Evolutionary conservation across 1,139 yeast genomes (phyloP), one percentile per base, ranked within the genome.

Genomic region (Magnusiomyces suaveolens): DNA sequence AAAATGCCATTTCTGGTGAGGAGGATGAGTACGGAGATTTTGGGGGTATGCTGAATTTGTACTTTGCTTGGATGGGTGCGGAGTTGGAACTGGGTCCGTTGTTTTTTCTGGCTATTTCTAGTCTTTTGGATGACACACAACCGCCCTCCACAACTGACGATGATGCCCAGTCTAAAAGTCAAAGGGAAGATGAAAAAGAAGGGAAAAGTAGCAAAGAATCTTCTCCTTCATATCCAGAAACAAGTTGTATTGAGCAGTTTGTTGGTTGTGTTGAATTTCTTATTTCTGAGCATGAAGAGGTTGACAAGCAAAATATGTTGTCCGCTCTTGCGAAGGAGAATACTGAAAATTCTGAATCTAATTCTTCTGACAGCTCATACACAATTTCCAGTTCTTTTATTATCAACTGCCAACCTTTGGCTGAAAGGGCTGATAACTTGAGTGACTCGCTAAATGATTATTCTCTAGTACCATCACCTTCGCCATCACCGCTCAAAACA

Each of bases 231-330:
- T n/a, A n/a, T n/a, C n/a, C n/a, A n/a, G n/a, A n/a, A n/a, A n/a
- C 33, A 29, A 29, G 33, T 29, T 29, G 10, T 29, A 18, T 47
- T 14, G 41, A 47, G 20, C 16, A 21, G 25, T 47, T 47, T 33
- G 41, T 14, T 21, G 50, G 50, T 3, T 47, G 50, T 24, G 25
- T 47, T 18, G 50, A 47, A 20, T 47, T 47, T 47, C n/a, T 47
- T 21, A 18, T 47, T 47, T 47, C 39, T 12, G 39, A 32, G 43
- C 50, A 47, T 12, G 43, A 47, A 33, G 50, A 36, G 20, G 20
- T 32, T 32, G 50, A 47, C 25, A 18, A 18, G 23, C 43, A 47
- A 20, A 47, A 32, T 18, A 47, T 36, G 50, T 12, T 24, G 20
- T 33, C 50, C 20, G 29, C 26, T 14, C n/a, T 47, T 20, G 18